These are phyloP conservation scores for Pseudogymnoascus sp. DNA, from an alignment of 2,329 filamentous ascomycete species.

Conservation along the genomic window DNA sequence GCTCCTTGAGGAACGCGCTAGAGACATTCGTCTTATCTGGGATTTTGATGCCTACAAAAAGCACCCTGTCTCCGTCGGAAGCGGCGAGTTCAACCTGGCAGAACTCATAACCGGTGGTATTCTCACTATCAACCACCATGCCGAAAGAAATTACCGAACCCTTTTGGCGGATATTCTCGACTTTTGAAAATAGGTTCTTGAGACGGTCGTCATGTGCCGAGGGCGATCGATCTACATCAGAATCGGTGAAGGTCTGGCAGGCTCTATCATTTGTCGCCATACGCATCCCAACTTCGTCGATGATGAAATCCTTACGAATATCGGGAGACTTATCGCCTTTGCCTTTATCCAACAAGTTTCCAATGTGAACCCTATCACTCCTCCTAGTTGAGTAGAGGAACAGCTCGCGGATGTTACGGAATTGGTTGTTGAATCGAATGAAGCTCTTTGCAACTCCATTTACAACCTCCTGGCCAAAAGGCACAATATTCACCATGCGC, in stretches of 20 bases:
- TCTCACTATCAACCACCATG: neutral
- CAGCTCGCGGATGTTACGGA: neutral
- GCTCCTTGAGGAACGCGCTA: neutral
- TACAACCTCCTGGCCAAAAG: neutral
- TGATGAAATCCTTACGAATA: neutral
- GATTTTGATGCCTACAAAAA: neutral
- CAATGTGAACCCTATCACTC: neutral
- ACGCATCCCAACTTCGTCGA: neutral
- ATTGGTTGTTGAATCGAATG: neutral
- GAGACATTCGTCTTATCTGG: neutral
- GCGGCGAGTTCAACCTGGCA: neutral
- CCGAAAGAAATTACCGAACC: neutral
- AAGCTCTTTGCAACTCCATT: neutral
- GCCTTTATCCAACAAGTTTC: neutral
- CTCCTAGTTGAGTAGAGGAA: neutral
- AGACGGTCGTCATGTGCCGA: neutral
- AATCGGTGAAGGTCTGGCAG: neutral
- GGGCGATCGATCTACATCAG: neutral
- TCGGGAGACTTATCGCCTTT: too few relatives aligned
- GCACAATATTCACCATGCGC: neutral
- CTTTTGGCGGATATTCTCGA: neutral
- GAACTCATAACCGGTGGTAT: neutral
- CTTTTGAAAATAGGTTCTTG: neutral
- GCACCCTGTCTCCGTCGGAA: neutral
- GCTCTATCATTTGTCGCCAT: neutral